Percentiles rank a stretch among this genome's conserved stretches.
Evolutionary conservation across 441 rosid genomes (phyloP).

Genomic region (Omphalea diandra): DNA sequence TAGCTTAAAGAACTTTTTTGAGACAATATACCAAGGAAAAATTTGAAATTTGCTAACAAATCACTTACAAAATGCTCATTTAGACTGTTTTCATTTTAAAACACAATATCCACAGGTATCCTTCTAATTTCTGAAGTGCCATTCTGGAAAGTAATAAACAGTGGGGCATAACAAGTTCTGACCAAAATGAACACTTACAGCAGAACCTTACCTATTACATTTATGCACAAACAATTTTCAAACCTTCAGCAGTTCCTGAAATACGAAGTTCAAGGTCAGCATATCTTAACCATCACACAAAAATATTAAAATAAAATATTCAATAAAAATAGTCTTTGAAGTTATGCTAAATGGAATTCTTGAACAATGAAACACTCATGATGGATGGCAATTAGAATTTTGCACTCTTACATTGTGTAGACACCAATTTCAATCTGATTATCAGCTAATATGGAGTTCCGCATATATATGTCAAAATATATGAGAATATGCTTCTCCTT

Average conservation of each 20-base stretch:
- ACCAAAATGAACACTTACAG: not conserved
- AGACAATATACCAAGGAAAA: not conserved
- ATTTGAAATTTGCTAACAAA: conserved; percentile 6
- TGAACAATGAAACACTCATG: not conserved
- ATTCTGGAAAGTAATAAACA: not conserved
- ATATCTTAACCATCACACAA: not conserved
- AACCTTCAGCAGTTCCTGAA: conserved; percentile 56
- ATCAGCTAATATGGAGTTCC: not conserved
- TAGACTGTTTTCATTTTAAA: not conserved
- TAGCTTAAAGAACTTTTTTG: not conserved
- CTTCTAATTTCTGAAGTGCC: not conserved
- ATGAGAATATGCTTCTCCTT: not conserved
- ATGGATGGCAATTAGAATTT: not conserved
- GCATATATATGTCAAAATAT: too few species aligned
- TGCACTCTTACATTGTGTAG: not conserved
- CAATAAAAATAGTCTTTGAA: not conserved
- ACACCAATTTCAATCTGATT: too few species aligned
- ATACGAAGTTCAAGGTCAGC: conserved; percentile 17
- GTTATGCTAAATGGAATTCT: not conserved
- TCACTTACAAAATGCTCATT: not conserved
- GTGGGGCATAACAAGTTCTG: not conserved
- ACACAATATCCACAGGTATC: not conserved
- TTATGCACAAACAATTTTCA: conserved; percentile 16
- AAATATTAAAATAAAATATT: not conserved
- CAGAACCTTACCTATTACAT: conserved; percentile 8